Evolutionary conservation across 2,329 filamentous ascomycete genomes (phyloP).

Genomic region (Alternaria metachromatica): DNA sequence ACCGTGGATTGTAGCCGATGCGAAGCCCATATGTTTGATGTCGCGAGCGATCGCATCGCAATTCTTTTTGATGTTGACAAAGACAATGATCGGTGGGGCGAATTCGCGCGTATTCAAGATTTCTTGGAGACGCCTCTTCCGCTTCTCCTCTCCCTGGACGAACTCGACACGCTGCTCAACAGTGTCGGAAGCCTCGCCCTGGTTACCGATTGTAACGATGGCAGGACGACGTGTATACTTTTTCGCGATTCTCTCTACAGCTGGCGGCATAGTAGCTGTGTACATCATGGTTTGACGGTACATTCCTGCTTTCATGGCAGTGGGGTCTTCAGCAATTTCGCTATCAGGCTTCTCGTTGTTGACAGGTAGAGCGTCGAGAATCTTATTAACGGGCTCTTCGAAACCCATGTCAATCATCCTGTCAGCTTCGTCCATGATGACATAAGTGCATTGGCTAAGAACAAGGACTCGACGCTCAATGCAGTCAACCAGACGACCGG

Average conservation of each 20-base stretch:
- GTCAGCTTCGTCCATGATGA: conserved; percentile 99
- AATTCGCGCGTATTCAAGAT: conserved; percentile 84
- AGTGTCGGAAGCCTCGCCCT: conserved; percentile 94
- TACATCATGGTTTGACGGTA: conserved; percentile 99
- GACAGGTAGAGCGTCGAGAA: conserved; percentile 90
- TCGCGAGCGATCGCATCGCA: conserved; percentile 94
- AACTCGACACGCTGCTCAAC: conserved; percentile 98
- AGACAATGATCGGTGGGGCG: conserved; percentile 91
- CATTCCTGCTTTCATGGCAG: conserved; percentile 82
- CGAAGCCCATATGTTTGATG: conserved; percentile 93
- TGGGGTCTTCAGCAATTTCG: conserved; percentile 85
- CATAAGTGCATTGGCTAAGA: conserved; percentile 93
- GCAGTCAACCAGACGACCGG: conserved; percentile 94
- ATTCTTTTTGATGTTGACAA: conserved; percentile 99
- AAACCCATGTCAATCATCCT: conserved; percentile 99
- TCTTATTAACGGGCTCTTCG: conserved; percentile 96
- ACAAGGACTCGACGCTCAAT: conserved; percentile 93
- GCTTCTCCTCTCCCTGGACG: conserved; percentile 86
- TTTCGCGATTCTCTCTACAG: conserved; percentile 93
- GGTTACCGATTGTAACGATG: conserved; percentile 92
- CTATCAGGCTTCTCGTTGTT: conserved; percentile 94
- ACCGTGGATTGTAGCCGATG: conserved; percentile 87
- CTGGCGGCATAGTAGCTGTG: conserved; percentile 94
- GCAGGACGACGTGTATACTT: conserved; percentile 94
- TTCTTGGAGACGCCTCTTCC: conserved; percentile 93